phyloP scores from a whole-genome alignment of 805 yeast species.

The Metschnikowia hibisci region DNA sequence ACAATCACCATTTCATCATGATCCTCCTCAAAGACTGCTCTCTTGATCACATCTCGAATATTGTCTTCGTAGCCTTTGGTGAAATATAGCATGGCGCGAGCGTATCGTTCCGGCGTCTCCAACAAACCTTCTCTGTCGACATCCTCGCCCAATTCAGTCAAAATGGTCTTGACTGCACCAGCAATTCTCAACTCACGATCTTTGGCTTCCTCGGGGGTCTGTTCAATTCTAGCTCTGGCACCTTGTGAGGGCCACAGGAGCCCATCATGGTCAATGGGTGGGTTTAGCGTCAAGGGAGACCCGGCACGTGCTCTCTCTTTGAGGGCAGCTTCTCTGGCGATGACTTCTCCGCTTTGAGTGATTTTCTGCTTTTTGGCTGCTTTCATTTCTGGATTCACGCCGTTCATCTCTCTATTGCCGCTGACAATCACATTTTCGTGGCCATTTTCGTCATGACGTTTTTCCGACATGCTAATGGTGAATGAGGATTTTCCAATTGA shows the following conservation, averaged over 20 bases:
- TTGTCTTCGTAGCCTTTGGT: conserved; percentile 97
- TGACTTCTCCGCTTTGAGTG: conserved; percentile 14
- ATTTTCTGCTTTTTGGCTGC: conserved; percentile 20
- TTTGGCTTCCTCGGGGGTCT: conserved; percentile 57
- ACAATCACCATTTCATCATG: conserved; percentile 99
- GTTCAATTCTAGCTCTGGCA: conserved; percentile 71
- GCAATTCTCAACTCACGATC: conserved; percentile 77
- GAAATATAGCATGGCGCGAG: conserved; percentile 91
- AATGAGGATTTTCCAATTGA: neutral
- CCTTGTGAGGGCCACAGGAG: conserved; percentile 93
- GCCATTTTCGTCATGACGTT: neutral
- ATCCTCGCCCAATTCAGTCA: conserved; percentile 89
- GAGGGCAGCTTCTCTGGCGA: conserved; percentile 30
- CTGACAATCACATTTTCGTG: neutral
- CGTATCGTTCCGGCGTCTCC: conserved; percentile 95
- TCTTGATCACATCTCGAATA: conserved; percentile 83
- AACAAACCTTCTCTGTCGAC: conserved; percentile 79
- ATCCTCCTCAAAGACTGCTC: conserved; percentile 96
- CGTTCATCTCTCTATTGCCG: neutral
- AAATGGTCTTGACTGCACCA: conserved; percentile 71
- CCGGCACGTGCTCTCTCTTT: conserved; percentile 76
- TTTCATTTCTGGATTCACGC: neutral
- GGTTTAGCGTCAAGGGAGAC: conserved; percentile 74
- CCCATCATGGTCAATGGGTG: conserved; percentile 88
- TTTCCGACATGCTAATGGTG: conserved; percentile 2